These are phyloP conservation scores for Neonectria coccinea DNA, from an alignment of 2,329 filamentous ascomycete species.

Conservation along the genomic window DNA sequence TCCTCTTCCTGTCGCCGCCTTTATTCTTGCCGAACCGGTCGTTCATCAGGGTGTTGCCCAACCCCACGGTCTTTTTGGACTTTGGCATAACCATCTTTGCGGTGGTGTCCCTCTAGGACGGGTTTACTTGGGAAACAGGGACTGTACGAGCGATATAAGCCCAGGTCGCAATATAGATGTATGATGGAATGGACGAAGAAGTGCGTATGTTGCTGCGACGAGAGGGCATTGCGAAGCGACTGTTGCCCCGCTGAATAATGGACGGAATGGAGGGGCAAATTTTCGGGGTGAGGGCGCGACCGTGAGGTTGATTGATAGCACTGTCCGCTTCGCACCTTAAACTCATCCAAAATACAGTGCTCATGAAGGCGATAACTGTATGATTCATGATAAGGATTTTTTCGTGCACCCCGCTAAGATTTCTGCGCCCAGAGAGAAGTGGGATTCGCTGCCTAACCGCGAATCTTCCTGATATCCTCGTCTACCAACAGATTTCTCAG, in stretches of 20 bases:
- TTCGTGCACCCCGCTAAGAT: slow-evolving; percentile 47
- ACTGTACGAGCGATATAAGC: slow-evolving; percentile 30
- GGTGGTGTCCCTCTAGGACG: slow-evolving; percentile 23
- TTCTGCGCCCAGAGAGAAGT: slow-evolving; percentile 45
- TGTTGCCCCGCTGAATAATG: slow-evolving; percentile 55
- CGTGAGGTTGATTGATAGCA: slow-evolving; percentile 36
- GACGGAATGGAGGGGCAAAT: slow-evolving; percentile 63
- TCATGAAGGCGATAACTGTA: slow-evolving; percentile 47
- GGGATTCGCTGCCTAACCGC: slow-evolving; percentile 45
- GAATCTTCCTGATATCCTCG: slow-evolving; percentile 26
- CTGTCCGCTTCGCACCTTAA: slow-evolving; percentile 37
- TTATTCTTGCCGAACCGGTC: slow-evolving; percentile 97
- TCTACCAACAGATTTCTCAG: slow-evolving; percentile 31
- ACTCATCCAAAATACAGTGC: slow-evolving; percentile 43
- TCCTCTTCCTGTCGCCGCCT: slow-evolving; percentile 82
- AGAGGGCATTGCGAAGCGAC: slow-evolving; percentile 34
- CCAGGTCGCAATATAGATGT: slow-evolving; percentile 26
- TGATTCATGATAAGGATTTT: slow-evolving; percentile 45
- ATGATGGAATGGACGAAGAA: slow-evolving; percentile 27
- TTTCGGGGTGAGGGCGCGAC: slow-evolving; percentile 46
- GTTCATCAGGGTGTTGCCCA: slow-evolving; percentile 98
- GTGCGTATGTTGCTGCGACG: slow-evolving; percentile 36
- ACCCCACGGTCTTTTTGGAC: slow-evolving; percentile 92
- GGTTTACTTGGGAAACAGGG: slow-evolving; percentile 11
- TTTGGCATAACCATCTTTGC: slow-evolving; percentile 76